Evolutionary conservation across 345 rosid species (phyloP).

Genomic region (Populus ilicifolia): DNA sequence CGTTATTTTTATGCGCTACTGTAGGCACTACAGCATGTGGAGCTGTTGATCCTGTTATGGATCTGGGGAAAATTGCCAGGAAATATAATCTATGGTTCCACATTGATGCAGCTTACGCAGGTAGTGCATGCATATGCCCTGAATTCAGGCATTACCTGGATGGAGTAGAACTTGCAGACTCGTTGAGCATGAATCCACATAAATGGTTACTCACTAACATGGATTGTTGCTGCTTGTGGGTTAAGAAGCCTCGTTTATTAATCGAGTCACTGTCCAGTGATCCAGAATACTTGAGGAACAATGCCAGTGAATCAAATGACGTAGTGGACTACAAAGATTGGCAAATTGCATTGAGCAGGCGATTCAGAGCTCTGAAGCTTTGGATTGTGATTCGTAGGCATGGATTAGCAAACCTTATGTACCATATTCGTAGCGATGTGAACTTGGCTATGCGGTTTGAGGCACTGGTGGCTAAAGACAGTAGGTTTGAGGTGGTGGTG

Average conservation of each 20-base stretch:
- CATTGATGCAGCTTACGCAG: conserved; percentile 35
- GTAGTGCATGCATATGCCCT: conserved; percentile 32
- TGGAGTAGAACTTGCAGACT: conserved; percentile 21
- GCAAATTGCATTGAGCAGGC: conserved; percentile 29
- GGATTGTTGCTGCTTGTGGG: conserved; percentile 29
- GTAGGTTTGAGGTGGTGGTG: conserved; percentile 21
- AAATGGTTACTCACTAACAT: conserved; percentile 26
- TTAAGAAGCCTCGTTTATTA: background rate
- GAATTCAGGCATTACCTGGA: conserved; percentile 24
- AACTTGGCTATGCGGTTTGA: conserved; percentile 18
- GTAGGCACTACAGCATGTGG: too few relatives aligned
- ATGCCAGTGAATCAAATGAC: conserved; percentile 6
- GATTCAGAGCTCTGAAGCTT: conserved; percentile 34
- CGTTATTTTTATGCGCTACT: too few relatives aligned
- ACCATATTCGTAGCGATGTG: conserved; percentile 24
- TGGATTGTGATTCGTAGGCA: conserved; percentile 35
- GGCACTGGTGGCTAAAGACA: conserved; percentile 14
- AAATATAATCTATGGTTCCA: conserved; percentile 31
- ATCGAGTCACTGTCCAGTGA: conserved; percentile 9
- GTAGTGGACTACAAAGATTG: conserved; percentile 33
- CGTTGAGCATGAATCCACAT: conserved; percentile 22
- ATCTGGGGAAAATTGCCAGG: background rate
- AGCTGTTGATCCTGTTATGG: too few relatives aligned
- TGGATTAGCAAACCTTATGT: conserved; percentile 22
- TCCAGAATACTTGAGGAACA: conserved; percentile 12